phyloP scores from a whole-genome alignment of 2,329 filamentous ascomycete species.

The Aureobasidium musti region DNA sequence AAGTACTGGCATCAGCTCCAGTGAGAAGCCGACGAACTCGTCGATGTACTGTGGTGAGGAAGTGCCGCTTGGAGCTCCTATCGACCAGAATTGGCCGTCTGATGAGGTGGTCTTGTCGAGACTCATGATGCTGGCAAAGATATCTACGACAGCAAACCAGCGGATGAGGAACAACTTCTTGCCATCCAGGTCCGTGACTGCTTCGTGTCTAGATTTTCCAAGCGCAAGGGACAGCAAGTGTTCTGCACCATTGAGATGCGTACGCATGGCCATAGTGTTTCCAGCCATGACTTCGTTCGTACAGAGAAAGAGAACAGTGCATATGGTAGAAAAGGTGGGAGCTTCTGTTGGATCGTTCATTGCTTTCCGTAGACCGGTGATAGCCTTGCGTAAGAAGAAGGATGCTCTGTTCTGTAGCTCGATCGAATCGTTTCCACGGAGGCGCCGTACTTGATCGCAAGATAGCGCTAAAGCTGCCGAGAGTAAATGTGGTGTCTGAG shows the following conservation, averaged over 20 bases:
- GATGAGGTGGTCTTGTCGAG: slow-evolving; percentile 19
- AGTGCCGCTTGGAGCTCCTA: slow-evolving; percentile 4
- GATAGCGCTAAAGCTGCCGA: slow-evolving; percentile 25
- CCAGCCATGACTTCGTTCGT: slow-evolving; percentile 28
- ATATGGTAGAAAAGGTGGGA: slow-evolving; percentile 20
- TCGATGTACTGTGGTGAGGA: slow-evolving; percentile 21
- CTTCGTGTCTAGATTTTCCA: not conserved
- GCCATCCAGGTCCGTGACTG: not conserved
- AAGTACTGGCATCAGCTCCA: slow-evolving; percentile 25
- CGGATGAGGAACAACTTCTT: slow-evolving; percentile 10
- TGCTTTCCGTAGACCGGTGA: slow-evolving; percentile 12
- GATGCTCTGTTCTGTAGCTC: slow-evolving; percentile 18
- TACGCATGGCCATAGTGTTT: slow-evolving; percentile 8
- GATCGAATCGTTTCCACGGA: not conserved
- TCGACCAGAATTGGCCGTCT: slow-evolving; percentile 23
- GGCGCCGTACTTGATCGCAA: slow-evolving; percentile 26
- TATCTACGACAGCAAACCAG: slow-evolving; percentile 27
- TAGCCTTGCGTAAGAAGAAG: slow-evolving; percentile 23
- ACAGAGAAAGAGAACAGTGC: slow-evolving; percentile 21
- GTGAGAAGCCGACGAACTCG: slow-evolving; percentile 29
- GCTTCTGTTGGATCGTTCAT: slow-evolving; percentile 19
- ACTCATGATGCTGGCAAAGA: slow-evolving; percentile 25
- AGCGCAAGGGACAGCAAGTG: slow-evolving; percentile 16
- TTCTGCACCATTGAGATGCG: slow-evolving; percentile 26
- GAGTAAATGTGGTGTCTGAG: slow-evolving; percentile 24